Percentiles rank a stretch among this genome's conserved stretches.
phyloP scores from a whole-genome alignment of 768 basidiomycete species.

The Leccinum sublutescens region DNA sequence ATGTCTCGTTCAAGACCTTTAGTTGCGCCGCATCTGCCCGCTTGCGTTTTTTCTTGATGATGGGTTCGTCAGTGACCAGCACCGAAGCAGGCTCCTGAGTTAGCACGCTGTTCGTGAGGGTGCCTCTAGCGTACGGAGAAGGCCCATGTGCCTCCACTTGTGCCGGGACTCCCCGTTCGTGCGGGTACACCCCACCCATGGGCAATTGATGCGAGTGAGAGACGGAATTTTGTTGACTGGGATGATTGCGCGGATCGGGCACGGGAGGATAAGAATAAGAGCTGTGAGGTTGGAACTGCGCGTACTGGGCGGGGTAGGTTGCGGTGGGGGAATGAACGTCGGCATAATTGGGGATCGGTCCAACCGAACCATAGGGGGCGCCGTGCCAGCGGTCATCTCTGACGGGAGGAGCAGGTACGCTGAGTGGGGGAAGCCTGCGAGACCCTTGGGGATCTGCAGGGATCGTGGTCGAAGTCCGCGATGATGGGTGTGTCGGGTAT shows the following conservation, averaged over 20 bases:
- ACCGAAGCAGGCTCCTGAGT: constrained; percentile 34
- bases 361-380: constrained; percentile 37
- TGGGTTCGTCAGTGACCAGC: constrained; percentile 55
- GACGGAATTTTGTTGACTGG: constrained; percentile 24
- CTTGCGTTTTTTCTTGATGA: constrained; percentile 86
- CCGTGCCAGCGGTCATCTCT: constrained; percentile 51
- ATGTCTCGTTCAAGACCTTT: constrained; percentile 78
- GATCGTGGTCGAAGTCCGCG: constrained; percentile 49
- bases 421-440: constrained; percentile 59
- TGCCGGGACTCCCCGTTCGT: constrained; percentile 37
- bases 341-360: constrained; percentile 35
- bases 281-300: constrained; percentile 41
- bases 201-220: constrained; percentile 32
- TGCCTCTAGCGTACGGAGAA: constrained; percentile 52
- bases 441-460: constrained; percentile 49
- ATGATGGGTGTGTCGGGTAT: constrained; percentile 46
- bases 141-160: constrained; percentile 40
- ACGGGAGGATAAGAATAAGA: constrained; percentile 35
- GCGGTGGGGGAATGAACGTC: constrained; percentile 65
- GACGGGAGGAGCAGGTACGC: constrained; percentile 40
- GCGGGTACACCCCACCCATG: constrained; percentile 25
- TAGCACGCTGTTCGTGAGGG: constrained; percentile 30
- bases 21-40: constrained; percentile 79
- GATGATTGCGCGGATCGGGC: constrained; percentile 37
- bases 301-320: constrained; percentile 56